A percentile compares a stretch with the other conserved stretches of the same genome.
Conservation (phyloP, 2,329 filamentous ascomycete species). For the Zasmidium angulare region DNA sequence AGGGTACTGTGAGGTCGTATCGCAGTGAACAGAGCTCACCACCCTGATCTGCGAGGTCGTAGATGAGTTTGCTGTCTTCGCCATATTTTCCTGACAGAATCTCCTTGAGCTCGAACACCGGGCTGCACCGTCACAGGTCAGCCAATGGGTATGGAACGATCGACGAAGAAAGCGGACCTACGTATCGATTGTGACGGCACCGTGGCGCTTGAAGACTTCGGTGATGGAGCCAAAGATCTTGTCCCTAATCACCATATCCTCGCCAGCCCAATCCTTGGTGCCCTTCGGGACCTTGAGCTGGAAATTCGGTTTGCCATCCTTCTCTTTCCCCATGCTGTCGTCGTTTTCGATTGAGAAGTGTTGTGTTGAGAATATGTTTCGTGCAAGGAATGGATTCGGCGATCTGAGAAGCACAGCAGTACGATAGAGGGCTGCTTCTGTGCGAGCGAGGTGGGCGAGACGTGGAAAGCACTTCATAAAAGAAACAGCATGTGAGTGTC, state of each 20-base stretch:
- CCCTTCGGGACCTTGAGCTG: slow-evolving; percentile 88
- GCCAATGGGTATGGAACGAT: neutral
- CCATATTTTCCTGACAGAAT: slow-evolving; percentile 89
- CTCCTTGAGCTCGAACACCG: slow-evolving; percentile 82
- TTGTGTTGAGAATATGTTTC: neutral
- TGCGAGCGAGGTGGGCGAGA: slow-evolving; percentile 7
- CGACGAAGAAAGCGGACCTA: slow-evolving; percentile 38
- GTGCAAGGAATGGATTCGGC: neutral
- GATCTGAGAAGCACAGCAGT: neutral
- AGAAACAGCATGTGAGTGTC: slow-evolving; percentile 3
- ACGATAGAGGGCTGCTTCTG: neutral
- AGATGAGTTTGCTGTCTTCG: slow-evolving; percentile 89
- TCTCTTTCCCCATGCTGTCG: slow-evolving; percentile 49
- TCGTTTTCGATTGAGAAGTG: slow-evolving; percentile 20
- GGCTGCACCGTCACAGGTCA: slow-evolving; percentile 36
- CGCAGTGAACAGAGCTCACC: slow-evolving; percentile 81
- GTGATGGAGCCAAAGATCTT: slow-evolving; percentile 75
- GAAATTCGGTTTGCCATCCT: slow-evolving; percentile 43
- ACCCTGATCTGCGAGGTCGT: slow-evolving; percentile 83
- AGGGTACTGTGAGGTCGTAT: slow-evolving; percentile 86
- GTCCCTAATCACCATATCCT: slow-evolving; percentile 77
- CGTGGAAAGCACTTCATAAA: slow-evolving; percentile 20
- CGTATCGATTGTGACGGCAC: slow-evolving; percentile 76
- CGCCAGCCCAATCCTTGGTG: slow-evolving; percentile 80
- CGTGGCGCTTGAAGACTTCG: slow-evolving; percentile 80